Evolutionary conservation across 2,329 filamentous ascomycete genomes (phyloP), one percentile per base, ranked within the genome.

Genomic region (Fusarium stilboides): DNA sequence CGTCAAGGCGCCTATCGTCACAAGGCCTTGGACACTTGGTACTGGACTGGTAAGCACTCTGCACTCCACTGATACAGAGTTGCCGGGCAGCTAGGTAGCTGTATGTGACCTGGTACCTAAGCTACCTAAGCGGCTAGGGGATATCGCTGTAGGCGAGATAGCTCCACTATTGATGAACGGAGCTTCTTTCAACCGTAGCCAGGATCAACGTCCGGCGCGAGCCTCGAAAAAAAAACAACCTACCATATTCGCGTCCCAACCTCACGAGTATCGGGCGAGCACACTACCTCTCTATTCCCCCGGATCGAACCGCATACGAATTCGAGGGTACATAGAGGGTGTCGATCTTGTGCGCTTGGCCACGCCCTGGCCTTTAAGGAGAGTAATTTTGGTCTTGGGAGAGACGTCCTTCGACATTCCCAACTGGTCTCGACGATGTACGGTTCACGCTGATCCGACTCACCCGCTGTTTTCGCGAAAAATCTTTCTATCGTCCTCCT

Each of bases 211-310:
- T 53, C 34, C 51, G 59, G 39, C 62, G 53, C 59, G 66, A 51
- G 54, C 61, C 43, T 59, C 37, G 26, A 68, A 73, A 71, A 73
- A 71, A 74, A 73, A 69, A 73, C 70, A 61, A 65, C 28, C 28
- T 31, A 31, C 42, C 56, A 51, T 31, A 33, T 34, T 68, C 68
- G 68, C 69, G 70, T 44, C 57, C 20, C 39, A 53, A 44, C 59
- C 57, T 71, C 31, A 33, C 31, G 33, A 56, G 33, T 31, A 45
- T 44, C 49, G 37, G 37, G 34, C 51, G 22, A 47, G 28, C 22
- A 36, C 36, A 37, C 31, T 31, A 19, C 26, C 19, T 34, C 39
- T 40, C 5, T 42, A 22, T 49, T 50, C 24, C 20, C 34, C 22
- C 9, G 34, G 13, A 39, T 43, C 51, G 58, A 52, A 22, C 37